Evolutionary conservation across 345 rosid species (phyloP).

Genomic region (Hibiscus syriacus): DNA sequence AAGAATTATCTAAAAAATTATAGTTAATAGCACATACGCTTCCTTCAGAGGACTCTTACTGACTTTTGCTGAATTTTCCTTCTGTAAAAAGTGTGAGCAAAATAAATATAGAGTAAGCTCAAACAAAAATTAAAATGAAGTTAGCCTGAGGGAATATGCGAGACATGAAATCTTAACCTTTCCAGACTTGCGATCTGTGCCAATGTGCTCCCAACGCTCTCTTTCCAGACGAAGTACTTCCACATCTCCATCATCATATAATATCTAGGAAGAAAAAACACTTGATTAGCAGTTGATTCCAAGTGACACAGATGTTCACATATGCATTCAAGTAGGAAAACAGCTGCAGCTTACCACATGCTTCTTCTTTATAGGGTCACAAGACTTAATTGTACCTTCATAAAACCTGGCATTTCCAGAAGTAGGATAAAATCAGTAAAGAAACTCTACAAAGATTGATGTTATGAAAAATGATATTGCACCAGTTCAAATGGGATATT

Average conservation of each 20-base stretch:
- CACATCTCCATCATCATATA: too few relatives aligned
- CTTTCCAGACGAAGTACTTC: too few relatives aligned
- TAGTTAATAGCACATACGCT: too few relatives aligned
- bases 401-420: slow-evolving; percentile 61
- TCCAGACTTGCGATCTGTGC: too few relatives aligned
- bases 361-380: slow-evolving; percentile 66
- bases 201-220: too few relatives aligned
- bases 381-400: slow-evolving; percentile 81
- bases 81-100: slow-evolving; percentile 36
- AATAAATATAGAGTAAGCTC: slow-evolving; percentile 17
- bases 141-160: background rate
- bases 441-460: background rate
- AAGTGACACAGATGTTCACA: slow-evolving; percentile 4
- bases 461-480: background rate
- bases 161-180: background rate
- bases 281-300: background rate
- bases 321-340: slow-evolving; percentile 4
- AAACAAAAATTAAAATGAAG: background rate
- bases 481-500: background rate
- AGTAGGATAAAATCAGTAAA: slow-evolving; percentile 11
- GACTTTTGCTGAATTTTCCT: slow-evolving; percentile 30
- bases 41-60: slow-evolving; percentile 26
- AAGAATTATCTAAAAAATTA: slow-evolving; percentile 1
- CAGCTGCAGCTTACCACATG: too few relatives aligned
- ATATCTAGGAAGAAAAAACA: background rate